Base-by-base conservation (phyloP, 495 filamentous ascomycete genomes). In the Talaromyces liani region DNA sequence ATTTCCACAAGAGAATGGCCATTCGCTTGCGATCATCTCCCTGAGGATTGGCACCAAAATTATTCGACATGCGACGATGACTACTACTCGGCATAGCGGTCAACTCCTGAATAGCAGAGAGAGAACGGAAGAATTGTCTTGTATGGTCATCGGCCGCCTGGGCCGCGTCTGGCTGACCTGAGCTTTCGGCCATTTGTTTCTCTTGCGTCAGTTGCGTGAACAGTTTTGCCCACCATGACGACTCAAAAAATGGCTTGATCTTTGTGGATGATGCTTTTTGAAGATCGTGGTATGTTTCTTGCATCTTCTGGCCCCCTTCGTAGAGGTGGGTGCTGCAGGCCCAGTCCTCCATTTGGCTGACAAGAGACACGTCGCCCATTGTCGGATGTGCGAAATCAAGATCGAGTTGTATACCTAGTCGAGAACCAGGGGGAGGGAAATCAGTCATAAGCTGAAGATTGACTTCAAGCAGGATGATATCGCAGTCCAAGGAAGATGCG, bases 1-100 rank as follows among this genome's bases (percentile, higher is more conserved):
- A 84, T 56, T 79, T 82, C 82, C 82, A 85, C 10, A 82, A 71
- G 10, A 85, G 63, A 55, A 84, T 73, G 3, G 82, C 80, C 69
- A 83, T 76, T 22, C 78, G 70, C 65, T 78, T 75, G 59, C 72
- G 75, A 33, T 78, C 72, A 12, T 75, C 73, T 18, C 69, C 60
- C 24, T 73, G 65, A 1, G 51, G 20, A 14, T 54, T 65, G 39
- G 56, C n/a, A 16, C 62, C 63, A 14, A 72, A 67, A 62, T 72
- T 74, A 54, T 63, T 76, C 2, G 73, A 69, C 9, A 75, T 61
- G 0, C 72, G 71, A 6, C 73, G 70, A 29, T 72, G 69, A 58
- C 63, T 41, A 12, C 36, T 75, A 27, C 72, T 65, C 14, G 73
- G 66, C 0, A 68, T 68, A 18, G 79, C 78, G 22, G 75, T 75